Base-by-base conservation (phyloP, 441 rosid genomes). In the Biscutella laevigata region DNA sequence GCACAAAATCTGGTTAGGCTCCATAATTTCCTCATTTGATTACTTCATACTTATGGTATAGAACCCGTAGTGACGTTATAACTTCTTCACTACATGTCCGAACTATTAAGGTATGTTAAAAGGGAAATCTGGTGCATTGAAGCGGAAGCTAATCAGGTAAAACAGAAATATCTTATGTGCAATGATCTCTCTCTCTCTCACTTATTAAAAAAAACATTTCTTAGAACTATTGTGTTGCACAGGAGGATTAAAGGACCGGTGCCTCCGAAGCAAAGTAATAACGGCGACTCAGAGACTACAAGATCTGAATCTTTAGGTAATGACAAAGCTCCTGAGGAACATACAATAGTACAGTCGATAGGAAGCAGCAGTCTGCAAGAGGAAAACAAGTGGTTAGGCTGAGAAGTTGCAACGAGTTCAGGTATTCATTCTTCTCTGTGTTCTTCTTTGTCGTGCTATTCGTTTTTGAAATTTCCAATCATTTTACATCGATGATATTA, bases 91-190 rank as follows among this genome's bases (percentile, higher is more conserved):
- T 58, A n/a, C n/a, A n/a, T n/a, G n/a, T n/a, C n/a, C n/a, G n/a
- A n/a, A 39, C 61, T 48, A 59, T 7, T 48, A 67, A 79, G 94
- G 92, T 36, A 51, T 68, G 30, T 63, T 71, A 53, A 84, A 79
- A 79, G 72, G 70, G 8, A 83, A 76, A 71, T 22, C 84, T 0
- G 79, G 82, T 36, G 74, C 70, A 36, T 47, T 73, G 61, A 87
- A 85, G 78, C 80, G 79, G 61, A 91, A 78, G 65, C 34, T 76
- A 58, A 57, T 87, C 73, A 83, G 95, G 98, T 79, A 44, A 48
- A 7, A 7, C 22, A 51, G n/a, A 15, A 30, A 4, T n/a, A 38
- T 19, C 36, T 38, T 7, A 43, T 52, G 44, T 66, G 19, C 15
- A 50, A 41, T 57, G 5, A 43, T n/a, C n/a, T n/a, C n/a, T n/a